Conservation (phyloP, 2,329 filamentous ascomycete genomes). For the Hypoxylon sp. region DNA sequence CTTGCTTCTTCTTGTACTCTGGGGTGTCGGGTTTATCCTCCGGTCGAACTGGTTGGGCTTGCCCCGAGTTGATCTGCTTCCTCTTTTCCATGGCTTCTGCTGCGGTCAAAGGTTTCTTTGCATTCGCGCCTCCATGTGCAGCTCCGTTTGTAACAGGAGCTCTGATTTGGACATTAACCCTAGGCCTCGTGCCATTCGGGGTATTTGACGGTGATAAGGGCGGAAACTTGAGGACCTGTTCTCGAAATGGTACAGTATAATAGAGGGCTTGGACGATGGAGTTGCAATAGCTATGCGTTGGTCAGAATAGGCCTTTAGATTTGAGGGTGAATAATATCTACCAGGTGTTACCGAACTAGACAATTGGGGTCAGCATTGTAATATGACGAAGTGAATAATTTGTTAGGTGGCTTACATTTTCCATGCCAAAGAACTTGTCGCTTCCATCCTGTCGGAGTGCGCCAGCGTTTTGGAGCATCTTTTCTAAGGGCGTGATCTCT, state of each 20-base stretch:
- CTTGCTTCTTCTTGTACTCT: constrained; percentile 98
- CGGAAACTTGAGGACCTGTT: constrained; percentile 94
- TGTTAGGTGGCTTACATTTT: constrained; percentile 78
- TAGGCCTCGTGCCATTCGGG: constrained; percentile 71
- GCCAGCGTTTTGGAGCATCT: constrained; percentile 86
- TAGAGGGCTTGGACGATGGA: constrained; percentile 98
- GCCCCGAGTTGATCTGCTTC: constrained; percentile 68
- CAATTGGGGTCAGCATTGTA: constrained; percentile 56
- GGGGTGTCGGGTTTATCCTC: constrained; percentile 96
- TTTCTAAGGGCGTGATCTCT: constrained; percentile 75
- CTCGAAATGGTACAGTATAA: constrained; percentile 93
- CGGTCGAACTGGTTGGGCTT: constrained; percentile 72
- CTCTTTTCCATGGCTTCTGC: constrained; percentile 71
- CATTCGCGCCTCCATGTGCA: constrained; percentile 60
- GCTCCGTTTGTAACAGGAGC: constrained; percentile 67
- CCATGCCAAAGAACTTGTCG: constrained; percentile 98
- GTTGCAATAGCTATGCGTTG: constrained; percentile 85
- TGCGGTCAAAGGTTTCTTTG: constrained; percentile 67
- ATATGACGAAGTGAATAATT: constrained; percentile 21
- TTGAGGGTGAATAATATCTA: constrained; percentile 61
- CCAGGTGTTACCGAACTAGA: constrained; percentile 97
- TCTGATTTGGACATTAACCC: constrained; percentile 74
- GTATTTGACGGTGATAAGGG: constrained; percentile 78
- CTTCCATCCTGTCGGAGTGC: constrained; percentile 88
- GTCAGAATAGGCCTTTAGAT: constrained; percentile 49